Percentiles rank a stretch among this genome's conserved stretches.
Evolutionary conservation across 768 basidiomycete species (phyloP).

Genomic region (Pisolithus albus): DNA sequence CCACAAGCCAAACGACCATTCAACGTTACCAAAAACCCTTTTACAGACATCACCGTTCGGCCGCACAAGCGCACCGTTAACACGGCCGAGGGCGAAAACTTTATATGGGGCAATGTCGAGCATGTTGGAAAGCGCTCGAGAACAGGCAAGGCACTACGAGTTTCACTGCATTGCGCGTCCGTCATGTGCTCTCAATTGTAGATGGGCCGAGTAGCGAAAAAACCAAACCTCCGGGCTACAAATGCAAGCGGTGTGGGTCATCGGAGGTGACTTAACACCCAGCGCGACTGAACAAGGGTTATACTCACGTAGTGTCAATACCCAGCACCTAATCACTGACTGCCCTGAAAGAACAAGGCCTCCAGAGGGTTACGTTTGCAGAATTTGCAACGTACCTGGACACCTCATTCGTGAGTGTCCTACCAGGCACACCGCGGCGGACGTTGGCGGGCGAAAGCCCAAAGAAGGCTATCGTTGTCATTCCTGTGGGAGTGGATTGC

Average conservation of each 20-base stretch:
- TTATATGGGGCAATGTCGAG: conserved; percentile 59
- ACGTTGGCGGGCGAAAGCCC: conserved; percentile 79
- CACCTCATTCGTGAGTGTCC: conserved; percentile 91
- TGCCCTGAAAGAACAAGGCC: conserved; percentile 74
- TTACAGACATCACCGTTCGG: conserved; percentile 35
- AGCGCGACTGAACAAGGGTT: neutral
- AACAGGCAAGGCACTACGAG: conserved; percentile 35
- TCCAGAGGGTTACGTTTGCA: conserved; percentile 83
- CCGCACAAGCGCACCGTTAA: conserved; percentile 51
- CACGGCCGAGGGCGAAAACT: conserved; percentile 46
- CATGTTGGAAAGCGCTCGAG: conserved; percentile 53
- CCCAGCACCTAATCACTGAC: conserved; percentile 67
- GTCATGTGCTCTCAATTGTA: conserved; percentile 1
- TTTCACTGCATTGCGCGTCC: neutral
- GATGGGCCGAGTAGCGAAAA: conserved; percentile 31
- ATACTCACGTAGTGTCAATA: conserved; percentile 1
- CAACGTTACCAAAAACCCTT: conserved; percentile 70
- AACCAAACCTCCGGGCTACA: conserved; percentile 67
- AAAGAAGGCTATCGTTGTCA: conserved; percentile 84
- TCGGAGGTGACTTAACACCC: conserved; percentile 45
- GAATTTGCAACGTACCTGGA: conserved; percentile 76
- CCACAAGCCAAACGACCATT: conserved; percentile 40
- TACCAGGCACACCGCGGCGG: conserved; percentile 65
- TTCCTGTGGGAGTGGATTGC: conserved; percentile 81
- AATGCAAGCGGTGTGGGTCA: conserved; percentile 71